Evolutionary conservation across 352 stramenopile species (phyloP).

Genomic region (Globisporangium cederbergense): DNA sequence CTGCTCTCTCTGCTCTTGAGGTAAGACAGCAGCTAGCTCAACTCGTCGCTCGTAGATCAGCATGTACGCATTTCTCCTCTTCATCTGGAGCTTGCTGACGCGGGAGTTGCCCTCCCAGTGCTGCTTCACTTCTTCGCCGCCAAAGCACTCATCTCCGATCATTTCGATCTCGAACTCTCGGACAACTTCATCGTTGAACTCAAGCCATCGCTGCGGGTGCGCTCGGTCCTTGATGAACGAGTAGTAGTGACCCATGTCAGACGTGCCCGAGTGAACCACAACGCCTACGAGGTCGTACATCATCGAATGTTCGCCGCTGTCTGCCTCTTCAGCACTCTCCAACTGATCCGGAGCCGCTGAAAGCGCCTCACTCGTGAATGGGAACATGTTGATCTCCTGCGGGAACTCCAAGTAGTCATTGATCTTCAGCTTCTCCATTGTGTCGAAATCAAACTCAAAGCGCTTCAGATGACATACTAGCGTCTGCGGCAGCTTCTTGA

Average conservation of each 20-base stretch:
- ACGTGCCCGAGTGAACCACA: conserved; percentile 91
- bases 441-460: conserved; percentile 89
- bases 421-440: conserved; percentile 87
- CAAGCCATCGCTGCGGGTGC: conserved; percentile 63
- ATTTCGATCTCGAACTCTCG: conserved; percentile 69
- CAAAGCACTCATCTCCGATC: conserved; percentile 88
- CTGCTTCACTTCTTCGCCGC: conserved; percentile 74
- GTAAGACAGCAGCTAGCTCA: background rate
- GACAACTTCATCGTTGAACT: conserved; percentile 92
- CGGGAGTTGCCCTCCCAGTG: conserved; percentile 45
- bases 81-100: conserved; percentile 43
- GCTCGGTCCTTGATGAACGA: conserved; percentile 88
- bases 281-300: conserved; percentile 91
- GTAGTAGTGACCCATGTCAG: conserved; percentile 94
- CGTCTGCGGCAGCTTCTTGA: conserved; percentile 73
- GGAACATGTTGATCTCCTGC: conserved; percentile 85
- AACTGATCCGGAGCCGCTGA: background rate
- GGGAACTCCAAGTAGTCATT: conserved; percentile 86
- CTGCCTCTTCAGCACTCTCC: background rate
- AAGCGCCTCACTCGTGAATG: conserved; percentile 81
- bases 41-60: conserved; percentile 60
- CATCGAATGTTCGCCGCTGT: background rate
- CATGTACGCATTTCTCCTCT: conserved; percentile 74
- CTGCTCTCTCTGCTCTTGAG: background rate
- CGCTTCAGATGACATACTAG: conserved; percentile 85